phyloP scores from a whole-genome alignment of 2,329 filamentous ascomycete species.

The Myotisia sp. region DNA sequence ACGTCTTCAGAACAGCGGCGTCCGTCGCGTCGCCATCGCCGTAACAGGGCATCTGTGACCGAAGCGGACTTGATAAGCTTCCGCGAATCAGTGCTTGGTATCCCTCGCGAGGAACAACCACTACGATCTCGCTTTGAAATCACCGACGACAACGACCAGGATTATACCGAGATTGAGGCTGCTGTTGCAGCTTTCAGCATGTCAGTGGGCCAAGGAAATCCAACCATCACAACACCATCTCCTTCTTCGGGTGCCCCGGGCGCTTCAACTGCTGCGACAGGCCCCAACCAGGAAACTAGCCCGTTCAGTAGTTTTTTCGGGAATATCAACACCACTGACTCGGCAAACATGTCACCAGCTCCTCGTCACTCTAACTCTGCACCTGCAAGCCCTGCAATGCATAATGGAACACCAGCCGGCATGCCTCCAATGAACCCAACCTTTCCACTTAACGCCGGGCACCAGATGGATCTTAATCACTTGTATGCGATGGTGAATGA shows the following conservation, averaged over 20 bases:
- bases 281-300: conserved; percentile 12
- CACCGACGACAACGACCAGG: conserved; percentile 13
- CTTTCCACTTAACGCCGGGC: conserved; percentile 34
- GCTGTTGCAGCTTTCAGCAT: conserved; percentile 18
- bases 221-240: conserved; percentile 2
- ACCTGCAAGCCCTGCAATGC: conserved; percentile 16
- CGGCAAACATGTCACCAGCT: conserved; percentile 11
- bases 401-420: conserved; percentile 4
- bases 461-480: conserved; percentile 39
- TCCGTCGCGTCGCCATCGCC: conserved; percentile 12
- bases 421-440: conserved; percentile 21
- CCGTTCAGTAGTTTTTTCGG: conserved; percentile 24
- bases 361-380: conserved; percentile 23
- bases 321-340: conserved; percentile 20
- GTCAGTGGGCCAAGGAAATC: conserved; percentile 8
- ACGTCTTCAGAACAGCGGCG: conserved; percentile 2
- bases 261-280: conserved; percentile 15
- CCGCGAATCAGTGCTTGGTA: conserved; percentile 11
- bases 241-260: conserved; percentile 2
- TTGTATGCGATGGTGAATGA: conserved; percentile 38
- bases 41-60: conserved; percentile 11
- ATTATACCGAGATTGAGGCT: conserved; percentile 23
- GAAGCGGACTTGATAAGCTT: conserved; percentile 12
- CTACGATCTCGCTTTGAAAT: not conserved
- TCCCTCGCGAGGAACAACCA: conserved; percentile 4